phyloP scores from a whole-genome alignment of 73 alveolate genomes.

The Paramecium octaurelia region DNA sequence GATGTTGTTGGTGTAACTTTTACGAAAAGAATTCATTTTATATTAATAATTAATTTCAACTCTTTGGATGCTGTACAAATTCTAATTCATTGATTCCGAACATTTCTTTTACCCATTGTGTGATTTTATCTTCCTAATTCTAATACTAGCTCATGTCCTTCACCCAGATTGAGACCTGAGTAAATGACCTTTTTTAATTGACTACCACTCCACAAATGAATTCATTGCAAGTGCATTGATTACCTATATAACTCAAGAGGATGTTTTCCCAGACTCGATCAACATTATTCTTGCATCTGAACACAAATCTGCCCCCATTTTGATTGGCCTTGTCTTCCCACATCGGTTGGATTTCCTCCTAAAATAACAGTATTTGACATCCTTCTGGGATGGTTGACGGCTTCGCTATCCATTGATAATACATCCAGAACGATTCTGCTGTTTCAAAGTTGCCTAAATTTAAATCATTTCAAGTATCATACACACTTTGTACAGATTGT shows the following conservation, averaged over 20 bases:
- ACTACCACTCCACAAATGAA: not conserved
- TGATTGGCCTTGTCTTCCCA: constrained; percentile 24
- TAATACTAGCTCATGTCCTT: not conserved
- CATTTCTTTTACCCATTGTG: constrained; percentile 27
- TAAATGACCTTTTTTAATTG: not conserved
- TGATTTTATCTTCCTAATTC: not conserved
- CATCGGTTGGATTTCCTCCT: constrained; percentile 37
- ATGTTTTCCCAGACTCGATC: constrained; percentile 31
- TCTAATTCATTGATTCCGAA: constrained; percentile 14
- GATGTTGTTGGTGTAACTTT: not conserved
- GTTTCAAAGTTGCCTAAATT: constrained; percentile 5
- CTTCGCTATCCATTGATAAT: not conserved
- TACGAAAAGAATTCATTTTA: not conserved
- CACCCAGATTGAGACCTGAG: constrained; percentile 25
- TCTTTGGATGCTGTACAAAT: constrained; percentile 31
- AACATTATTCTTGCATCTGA: not conserved
- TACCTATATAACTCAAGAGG: not conserved
- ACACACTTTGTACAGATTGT: constrained; percentile 14
- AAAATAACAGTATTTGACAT: constrained; percentile 3
- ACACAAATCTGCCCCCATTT: constrained; percentile 47
- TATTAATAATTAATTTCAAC: constrained; percentile 11
- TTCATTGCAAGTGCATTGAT: not conserved
- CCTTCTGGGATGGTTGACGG: constrained; percentile 39
- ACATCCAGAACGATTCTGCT: constrained; percentile 2
- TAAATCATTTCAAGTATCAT: not conserved